These are phyloP conservation scores for Stygiomarasmius scandens DNA, from an alignment of 1,284 basidiomycete genomes.

Conservation along the genomic window DNA sequence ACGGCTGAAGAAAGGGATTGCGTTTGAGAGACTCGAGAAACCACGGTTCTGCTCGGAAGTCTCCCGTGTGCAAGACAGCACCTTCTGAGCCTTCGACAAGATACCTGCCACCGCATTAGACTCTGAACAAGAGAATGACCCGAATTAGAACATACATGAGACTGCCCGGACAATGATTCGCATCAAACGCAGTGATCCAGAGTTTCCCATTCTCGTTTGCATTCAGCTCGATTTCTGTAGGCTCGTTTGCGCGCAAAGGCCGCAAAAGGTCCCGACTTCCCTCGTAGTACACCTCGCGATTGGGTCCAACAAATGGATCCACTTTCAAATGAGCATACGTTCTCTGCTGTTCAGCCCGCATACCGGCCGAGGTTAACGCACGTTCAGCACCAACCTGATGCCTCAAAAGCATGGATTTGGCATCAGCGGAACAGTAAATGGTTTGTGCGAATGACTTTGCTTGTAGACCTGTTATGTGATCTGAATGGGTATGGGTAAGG, in stretches of 20 bases:
- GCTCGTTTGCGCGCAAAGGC: slow-evolving; percentile 59
- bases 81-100: slow-evolving; percentile 77
- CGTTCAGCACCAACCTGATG: slow-evolving; percentile 74
- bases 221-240: slow-evolving; percentile 61
- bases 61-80: slow-evolving; percentile 88
- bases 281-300: slow-evolving; percentile 48
- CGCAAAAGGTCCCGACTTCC: slow-evolving; percentile 65
- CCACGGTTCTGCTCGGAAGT: slow-evolving; percentile 85
- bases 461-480: slow-evolving; percentile 74
- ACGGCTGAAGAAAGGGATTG: slow-evolving; percentile 74
- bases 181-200: slow-evolving; percentile 82
- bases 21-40: slow-evolving; percentile 69
- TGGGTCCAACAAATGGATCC: slow-evolving; percentile 46
- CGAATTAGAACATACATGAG: slow-evolving; percentile 67
- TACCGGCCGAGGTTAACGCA: slow-evolving; percentile 51
- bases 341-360: slow-evolving; percentile 55
- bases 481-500: slow-evolving; percentile 83
- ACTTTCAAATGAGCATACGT: slow-evolving; percentile 74
- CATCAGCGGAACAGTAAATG: slow-evolving; percentile 77
- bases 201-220: slow-evolving; percentile 53
- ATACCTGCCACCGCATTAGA: slow-evolving; percentile 60
- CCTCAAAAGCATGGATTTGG: slow-evolving; percentile 80
- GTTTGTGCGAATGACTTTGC: slow-evolving; percentile 68
- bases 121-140: neutral
- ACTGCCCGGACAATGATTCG: slow-evolving; percentile 94